Evolutionary conservation across 2,329 filamentous ascomycete species (phyloP).

Genomic region (Helotiales sp.): DNA sequence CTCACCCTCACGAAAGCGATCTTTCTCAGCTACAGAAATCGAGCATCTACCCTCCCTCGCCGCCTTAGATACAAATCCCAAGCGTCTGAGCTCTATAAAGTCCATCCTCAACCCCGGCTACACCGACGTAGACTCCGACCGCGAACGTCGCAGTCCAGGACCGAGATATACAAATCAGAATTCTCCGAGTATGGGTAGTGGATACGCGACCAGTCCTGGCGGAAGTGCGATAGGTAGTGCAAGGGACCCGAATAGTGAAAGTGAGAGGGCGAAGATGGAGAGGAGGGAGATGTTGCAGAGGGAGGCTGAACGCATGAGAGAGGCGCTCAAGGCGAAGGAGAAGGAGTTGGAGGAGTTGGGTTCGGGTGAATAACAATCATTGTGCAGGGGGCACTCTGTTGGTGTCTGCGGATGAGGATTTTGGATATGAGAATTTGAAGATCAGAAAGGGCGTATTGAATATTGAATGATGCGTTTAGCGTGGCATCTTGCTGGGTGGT

Average conservation of each 20-base stretch:
- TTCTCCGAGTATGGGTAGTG: slow-evolving; percentile 17
- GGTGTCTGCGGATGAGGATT: too few species aligned
- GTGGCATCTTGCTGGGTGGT: not conserved
- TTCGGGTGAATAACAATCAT: slow-evolving; percentile 6
- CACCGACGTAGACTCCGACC: slow-evolving; percentile 21
- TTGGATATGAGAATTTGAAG: not conserved
- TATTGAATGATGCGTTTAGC: not conserved
- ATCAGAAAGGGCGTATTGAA: not conserved
- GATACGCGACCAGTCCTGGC: slow-evolving; percentile 32
- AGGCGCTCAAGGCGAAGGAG: slow-evolving; percentile 31
- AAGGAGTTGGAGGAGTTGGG: slow-evolving; percentile 25
- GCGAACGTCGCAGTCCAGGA: slow-evolving; percentile 18
- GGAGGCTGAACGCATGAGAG: slow-evolving; percentile 72
- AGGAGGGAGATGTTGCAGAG: slow-evolving; percentile 65
- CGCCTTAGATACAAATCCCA: slow-evolving; percentile 43
- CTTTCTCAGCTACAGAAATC: slow-evolving; percentile 61
- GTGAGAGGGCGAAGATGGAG: slow-evolving; percentile 57
- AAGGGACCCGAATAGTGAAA: slow-evolving; percentile 41
- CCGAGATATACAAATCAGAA: slow-evolving; percentile 10
- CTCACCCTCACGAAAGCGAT: slow-evolving; percentile 63
- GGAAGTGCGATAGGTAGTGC: slow-evolving; percentile 14
- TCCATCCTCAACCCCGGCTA: slow-evolving; percentile 66
- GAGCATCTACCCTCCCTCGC: slow-evolving; percentile 37
- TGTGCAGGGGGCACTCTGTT: too few species aligned
- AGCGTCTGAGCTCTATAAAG: slow-evolving; percentile 73